Evolutionary conservation across 73 alveolate genomes (phyloP), one percentile per base, ranked within the genome.

Genomic region (Blepharisma japonicum): DNA sequence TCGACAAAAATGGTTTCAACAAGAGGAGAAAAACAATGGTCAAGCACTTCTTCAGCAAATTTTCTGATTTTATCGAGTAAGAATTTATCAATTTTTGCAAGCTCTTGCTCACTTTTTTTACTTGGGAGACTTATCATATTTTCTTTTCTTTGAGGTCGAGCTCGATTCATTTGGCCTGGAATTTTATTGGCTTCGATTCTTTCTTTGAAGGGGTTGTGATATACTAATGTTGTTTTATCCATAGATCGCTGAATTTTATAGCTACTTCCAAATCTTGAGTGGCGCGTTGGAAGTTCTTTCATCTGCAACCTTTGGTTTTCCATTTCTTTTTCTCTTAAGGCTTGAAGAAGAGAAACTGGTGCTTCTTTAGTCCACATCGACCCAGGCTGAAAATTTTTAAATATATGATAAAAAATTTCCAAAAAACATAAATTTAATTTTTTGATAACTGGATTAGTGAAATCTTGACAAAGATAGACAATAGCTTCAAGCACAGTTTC

Each of bases 401-500:
- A 85, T 5, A 82, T 53, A 18, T 78, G 70, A 76, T 85, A 91
- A 83, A 81, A 86, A 8, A 85, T 86, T 55, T 88, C 95, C 54
- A 91, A 70, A 50, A 91, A 79, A n/a, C 81, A 81, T 7, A 89
- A 67, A 6, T 83, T 68, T n/a, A 89, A 51, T 61, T 89, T 91
- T 77, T 88, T 27, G 71, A 78, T 49, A n/a, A 87, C 49, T 6
- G 86, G 79, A 6, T 77, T 25, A 14, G 83, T 72, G 81, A 85
- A 91, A 45, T 91, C 97, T 56, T 91, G 78, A 21, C 95, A 61
- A 68, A 91, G 53, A 81, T 55, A 91, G 20, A 82, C 81, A 55
- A 91, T 83, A 0, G 91, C 91, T 21, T 89, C 92, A 6, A 90
- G 90, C n/a, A 87, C 90, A 46, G 72, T 49, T 68, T 90, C 94